Percentiles rank a stretch among this genome's conserved stretches.
Evolutionary conservation across 192 early-diverging fungal genomes (phyloP).

Genomic region (Gaertneriomyces sp.): DNA sequence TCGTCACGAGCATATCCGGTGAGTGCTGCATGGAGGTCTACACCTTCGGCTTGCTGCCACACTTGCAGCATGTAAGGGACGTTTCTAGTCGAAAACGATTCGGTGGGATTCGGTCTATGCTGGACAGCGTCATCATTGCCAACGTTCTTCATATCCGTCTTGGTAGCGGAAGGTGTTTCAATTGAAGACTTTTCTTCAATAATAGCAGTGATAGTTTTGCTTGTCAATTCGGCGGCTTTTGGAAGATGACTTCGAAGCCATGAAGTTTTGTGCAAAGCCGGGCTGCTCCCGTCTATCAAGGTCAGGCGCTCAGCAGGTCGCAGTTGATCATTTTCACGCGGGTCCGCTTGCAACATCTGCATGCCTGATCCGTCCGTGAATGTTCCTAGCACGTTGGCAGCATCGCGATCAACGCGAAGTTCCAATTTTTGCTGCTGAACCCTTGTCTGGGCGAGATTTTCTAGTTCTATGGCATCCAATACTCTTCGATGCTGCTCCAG

Average conservation of each 20-base stretch:
- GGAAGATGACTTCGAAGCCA: constrained; percentile 21
- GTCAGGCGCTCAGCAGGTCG: not conserved
- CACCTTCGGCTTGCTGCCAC: constrained; percentile 42
- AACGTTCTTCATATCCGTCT: not conserved
- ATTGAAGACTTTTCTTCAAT: not conserved
- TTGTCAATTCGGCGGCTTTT: not conserved
- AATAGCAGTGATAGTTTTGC: not conserved
- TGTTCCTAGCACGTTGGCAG: constrained; percentile 11
- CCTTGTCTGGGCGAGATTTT: constrained; percentile 7
- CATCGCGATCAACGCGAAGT: constrained; percentile 29
- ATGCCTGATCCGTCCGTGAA: constrained; percentile 3
- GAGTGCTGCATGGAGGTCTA: constrained; percentile 28
- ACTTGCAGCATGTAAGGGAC: constrained; percentile 51
- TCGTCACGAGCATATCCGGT: constrained; percentile 8
- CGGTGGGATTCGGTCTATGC: not conserved
- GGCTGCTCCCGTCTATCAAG: not conserved
- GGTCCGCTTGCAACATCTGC: not conserved
- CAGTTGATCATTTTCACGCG: constrained; percentile 2
- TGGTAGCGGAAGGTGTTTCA: too few relatives aligned
- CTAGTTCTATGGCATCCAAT: constrained; percentile 10
- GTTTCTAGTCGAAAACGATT: constrained; percentile 28
- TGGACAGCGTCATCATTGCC: not conserved
- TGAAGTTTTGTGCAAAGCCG: constrained; percentile 26
- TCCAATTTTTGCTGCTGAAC: constrained; percentile 2
- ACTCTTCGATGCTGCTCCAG: constrained; percentile 15